Base-by-base conservation (phyloP, 2,329 filamentous ascomycete genomes). In the Zymoseptoria brevis region DNA sequence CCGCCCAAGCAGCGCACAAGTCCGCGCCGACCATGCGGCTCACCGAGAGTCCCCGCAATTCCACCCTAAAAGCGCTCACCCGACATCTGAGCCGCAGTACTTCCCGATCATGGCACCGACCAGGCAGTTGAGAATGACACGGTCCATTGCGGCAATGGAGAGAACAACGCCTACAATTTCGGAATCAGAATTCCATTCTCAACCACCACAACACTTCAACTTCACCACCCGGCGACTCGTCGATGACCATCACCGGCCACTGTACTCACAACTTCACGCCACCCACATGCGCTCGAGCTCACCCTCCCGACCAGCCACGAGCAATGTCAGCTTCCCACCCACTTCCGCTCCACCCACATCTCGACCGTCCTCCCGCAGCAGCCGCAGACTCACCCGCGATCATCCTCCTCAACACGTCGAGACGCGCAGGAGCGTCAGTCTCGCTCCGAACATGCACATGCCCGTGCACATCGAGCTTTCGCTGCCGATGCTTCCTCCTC, bases 361-460 rank as follows among this genome's bases (percentile, higher is more conserved):
- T 45, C 35, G 35, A 45, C 35, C 35, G 1, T 45, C 13, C 35
- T 45, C 35, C 35, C 35, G 35, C 35, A 16, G 35, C 35, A 45
- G 35, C 35, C 35, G 35, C 35, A 45, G 35, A 45, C 35, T 45
- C 13, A 45, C 35, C 11, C 35, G 35, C 13, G 35, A 45, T n/a
- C 35, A 51, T 29, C 45, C 41, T 58, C 16, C 62, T 50, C 57
- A 55, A 8, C 26, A 29, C 26, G 2, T 8, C 6, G 35, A 45
- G 35, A 45, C 13, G 35, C 35, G 13, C 35, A 4, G 35, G 35
- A 45, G 35, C 35, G 35, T 45, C 77, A 79, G 61, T 73, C 79
- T 50, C 72, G 75, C 26, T 69, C 76, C 8, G 69, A 74, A 50
- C 73, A 68, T 16, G 75, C 76, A 1, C 76, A 77, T 2, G 16